These are phyloP conservation scores for Saccharomycopsis sp. DNA, from an alignment of 805 yeast species.

Conservation along the genomic window DNA sequence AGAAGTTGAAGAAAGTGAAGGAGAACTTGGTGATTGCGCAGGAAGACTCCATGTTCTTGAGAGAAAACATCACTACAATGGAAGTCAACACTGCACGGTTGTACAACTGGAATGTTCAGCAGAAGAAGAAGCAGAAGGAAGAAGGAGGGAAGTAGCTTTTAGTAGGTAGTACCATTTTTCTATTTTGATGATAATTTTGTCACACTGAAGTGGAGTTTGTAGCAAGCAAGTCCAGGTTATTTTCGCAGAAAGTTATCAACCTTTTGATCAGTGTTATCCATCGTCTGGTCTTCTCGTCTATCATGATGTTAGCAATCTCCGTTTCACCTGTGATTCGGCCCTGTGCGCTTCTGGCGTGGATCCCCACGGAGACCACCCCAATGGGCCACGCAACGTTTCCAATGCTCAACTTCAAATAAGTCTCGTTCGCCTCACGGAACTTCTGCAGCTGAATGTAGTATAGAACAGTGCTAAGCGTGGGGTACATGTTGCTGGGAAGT, in stretches of 20 bases:
- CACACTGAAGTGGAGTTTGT: not conserved
- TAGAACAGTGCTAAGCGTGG: slow-evolving; percentile 50
- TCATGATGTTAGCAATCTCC: slow-evolving; percentile 62
- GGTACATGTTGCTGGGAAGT: slow-evolving; percentile 33
- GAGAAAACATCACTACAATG: slow-evolving; percentile 92
- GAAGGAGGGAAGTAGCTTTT: not conserved
- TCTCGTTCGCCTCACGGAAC: slow-evolving; percentile 48
- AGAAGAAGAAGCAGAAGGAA: slow-evolving; percentile 35
- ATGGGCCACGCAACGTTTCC: slow-evolving; percentile 93
- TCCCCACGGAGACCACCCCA: slow-evolving; percentile 71
- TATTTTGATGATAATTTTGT: no score
- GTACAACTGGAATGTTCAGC: slow-evolving; percentile 81
- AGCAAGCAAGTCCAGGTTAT: slow-evolving; percentile 5
- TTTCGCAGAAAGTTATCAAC: slow-evolving; percentile 49
- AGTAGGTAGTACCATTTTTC: not conserved
- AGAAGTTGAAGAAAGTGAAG: slow-evolving; percentile 55
- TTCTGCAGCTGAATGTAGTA: slow-evolving; percentile 49
- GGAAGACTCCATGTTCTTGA: slow-evolving; percentile 75
- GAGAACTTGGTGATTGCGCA: slow-evolving; percentile 52
- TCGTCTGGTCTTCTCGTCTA: slow-evolving; percentile 60
- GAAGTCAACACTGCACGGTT: slow-evolving; percentile 94
- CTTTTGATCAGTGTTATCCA: slow-evolving; percentile 76
- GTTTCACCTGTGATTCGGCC: slow-evolving; percentile 43
- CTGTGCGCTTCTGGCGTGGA: slow-evolving; percentile 65
- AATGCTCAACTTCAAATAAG: slow-evolving; percentile 65